phyloP scores from a whole-genome alignment of 495 filamentous ascomycete genomes.

The Physcia stellaris region DNA sequence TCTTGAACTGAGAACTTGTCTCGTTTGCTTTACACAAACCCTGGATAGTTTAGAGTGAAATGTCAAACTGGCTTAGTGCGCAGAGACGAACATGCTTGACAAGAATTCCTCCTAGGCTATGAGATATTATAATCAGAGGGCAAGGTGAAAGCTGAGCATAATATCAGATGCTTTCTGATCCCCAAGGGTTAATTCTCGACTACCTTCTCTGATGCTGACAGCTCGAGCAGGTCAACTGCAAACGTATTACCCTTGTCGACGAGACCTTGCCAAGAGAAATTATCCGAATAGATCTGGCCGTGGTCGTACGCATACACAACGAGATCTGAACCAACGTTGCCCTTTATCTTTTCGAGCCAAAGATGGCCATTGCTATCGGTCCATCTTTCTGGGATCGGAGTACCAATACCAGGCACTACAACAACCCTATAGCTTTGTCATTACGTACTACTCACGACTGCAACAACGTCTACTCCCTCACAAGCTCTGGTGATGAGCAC shows the following conservation, averaged over 20 bases:
- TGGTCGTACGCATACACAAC: neutral
- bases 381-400: no score
- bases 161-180: neutral
- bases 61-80: neutral
- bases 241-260: neutral
- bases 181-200: neutral
- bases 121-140: neutral
- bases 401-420: no score
- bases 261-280: neutral
- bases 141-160: neutral
- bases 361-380: no score
- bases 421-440: no score
- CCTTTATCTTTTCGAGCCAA: no score
- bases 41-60: neutral
- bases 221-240: neutral
- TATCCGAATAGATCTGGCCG: neutral
- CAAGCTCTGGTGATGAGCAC: no score
- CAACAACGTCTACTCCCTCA: no score
- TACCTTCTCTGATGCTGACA: neutral
- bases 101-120: neutral
- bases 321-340: no score
- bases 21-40: neutral
- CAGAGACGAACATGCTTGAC: neutral
- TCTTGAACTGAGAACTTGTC: neutral
- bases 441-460: no score